These are phyloP conservation scores for Penicillium sp. DNA, from an alignment of 2,329 filamentous ascomycete species.

Conservation along the genomic window DNA sequence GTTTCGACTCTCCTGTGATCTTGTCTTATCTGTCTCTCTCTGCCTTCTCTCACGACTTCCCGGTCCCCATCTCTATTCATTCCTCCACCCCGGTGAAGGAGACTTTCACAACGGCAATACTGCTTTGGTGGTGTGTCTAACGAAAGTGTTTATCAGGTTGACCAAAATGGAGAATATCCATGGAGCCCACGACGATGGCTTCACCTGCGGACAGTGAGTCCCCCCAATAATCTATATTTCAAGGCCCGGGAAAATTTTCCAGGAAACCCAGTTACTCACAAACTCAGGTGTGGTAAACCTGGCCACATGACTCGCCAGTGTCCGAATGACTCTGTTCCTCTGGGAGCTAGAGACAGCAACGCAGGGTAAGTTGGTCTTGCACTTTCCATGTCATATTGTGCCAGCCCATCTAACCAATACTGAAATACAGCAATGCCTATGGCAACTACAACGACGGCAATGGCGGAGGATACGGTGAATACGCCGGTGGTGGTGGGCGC, in stretches of 20 bases:
- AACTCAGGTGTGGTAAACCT: conserved; percentile 26
- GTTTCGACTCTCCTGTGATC: background rate
- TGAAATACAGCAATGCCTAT: background rate
- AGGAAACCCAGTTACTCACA: background rate
- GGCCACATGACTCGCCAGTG: conserved; percentile 39
- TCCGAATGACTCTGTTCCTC: conserved; percentile 22
- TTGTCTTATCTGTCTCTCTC: background rate
- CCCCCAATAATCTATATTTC: background rate
- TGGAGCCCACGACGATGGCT: background rate
- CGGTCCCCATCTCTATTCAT: no score
- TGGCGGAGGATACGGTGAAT: background rate
- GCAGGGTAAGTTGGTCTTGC: conserved; percentile 15
- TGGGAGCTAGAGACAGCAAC: conserved; percentile 13
- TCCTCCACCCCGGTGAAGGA: background rate
- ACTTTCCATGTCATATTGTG: conserved; percentile 18
- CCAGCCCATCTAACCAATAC: background rate
- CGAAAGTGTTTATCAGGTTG: background rate
- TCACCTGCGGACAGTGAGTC: conserved; percentile 25
- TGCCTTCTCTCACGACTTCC: background rate
- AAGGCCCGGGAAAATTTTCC: background rate
- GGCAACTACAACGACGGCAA: background rate
- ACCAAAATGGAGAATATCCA: background rate
- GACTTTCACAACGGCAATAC: no score
- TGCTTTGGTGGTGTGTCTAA: background rate
- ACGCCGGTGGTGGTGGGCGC: background rate